phyloP scores from a whole-genome alignment of 495 filamentous ascomycete species.

The Penicillium verhagenii region DNA sequence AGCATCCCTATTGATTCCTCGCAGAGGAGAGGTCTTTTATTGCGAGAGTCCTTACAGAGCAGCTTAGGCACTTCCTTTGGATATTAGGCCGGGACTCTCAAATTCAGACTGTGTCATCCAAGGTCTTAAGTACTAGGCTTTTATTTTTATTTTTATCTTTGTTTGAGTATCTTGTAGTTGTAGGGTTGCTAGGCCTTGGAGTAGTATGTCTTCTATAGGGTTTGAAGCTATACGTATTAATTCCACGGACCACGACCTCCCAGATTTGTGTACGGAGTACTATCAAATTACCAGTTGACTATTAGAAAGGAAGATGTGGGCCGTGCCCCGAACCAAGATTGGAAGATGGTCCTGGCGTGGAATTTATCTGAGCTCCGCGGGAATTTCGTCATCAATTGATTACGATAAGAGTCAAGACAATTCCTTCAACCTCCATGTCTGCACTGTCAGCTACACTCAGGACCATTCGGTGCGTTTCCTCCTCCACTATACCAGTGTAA shows the following conservation, averaged over 20 bases:
- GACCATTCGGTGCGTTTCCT: not conserved
- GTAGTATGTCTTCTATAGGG: too few relatives aligned
- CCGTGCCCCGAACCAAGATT: not conserved
- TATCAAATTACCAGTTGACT: too few relatives aligned
- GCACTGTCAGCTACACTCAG: not conserved
- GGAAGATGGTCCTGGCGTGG: not conserved
- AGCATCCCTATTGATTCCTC: too few relatives aligned
- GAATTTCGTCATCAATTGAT: constrained; percentile 1
- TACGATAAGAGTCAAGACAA: not conserved
- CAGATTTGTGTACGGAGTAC: too few relatives aligned
- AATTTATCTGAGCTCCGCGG: not conserved
- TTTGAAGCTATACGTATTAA: not conserved
- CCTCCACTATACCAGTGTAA: constrained; percentile 1
- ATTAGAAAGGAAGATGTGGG: not conserved
- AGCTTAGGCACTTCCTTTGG: too few relatives aligned
- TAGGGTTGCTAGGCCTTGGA: too few relatives aligned
- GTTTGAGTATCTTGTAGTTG: too few relatives aligned
- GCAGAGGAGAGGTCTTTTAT: too few relatives aligned
- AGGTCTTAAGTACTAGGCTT: too few relatives aligned
- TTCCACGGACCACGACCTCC: not conserved
- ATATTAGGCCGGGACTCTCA: too few relatives aligned
- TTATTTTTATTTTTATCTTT: not conserved
- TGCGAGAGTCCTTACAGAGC: too few relatives aligned
- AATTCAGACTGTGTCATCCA: too few relatives aligned
- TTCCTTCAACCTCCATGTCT: not conserved